phyloP scores from a whole-genome alignment of 495 filamentous ascomycete genomes.

The Xylaria castorea region DNA sequence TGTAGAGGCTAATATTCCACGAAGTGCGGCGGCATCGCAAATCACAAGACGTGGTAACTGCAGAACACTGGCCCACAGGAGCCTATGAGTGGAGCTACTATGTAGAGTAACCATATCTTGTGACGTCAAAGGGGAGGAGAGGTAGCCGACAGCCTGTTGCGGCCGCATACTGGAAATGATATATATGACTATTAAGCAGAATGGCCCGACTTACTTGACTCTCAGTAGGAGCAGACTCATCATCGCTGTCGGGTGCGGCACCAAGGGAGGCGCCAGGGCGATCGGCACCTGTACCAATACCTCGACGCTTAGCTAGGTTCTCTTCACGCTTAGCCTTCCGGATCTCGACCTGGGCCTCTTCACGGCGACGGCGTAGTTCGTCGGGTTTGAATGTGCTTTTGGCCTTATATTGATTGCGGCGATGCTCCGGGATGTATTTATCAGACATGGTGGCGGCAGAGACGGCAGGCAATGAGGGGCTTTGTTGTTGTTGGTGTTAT shows the following conservation, averaged over 20 bases:
- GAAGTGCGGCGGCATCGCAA: neutral
- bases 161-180: neutral
- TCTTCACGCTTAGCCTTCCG: slow-evolving; percentile 97
- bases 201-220: slow-evolving; percentile 78
- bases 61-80: neutral
- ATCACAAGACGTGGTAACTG: neutral
- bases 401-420: slow-evolving; percentile 98
- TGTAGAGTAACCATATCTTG: neutral
- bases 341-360: slow-evolving; percentile 99
- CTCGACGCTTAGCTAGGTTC: slow-evolving; percentile 96
- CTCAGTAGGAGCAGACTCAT: slow-evolving; percentile 92
- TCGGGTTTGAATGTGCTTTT: slow-evolving; percentile 98
- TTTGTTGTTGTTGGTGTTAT: neutral
- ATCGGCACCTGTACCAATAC: slow-evolving; percentile 79
- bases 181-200: neutral
- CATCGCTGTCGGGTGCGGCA: slow-evolving; percentile 92
- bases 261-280: slow-evolving; percentile 85
- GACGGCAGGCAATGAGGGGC: slow-evolving; percentile 33
- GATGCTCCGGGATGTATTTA: slow-evolving; percentile 98
- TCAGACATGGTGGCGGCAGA: slow-evolving; percentile 80
- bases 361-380: slow-evolving; percentile 96
- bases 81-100: neutral
- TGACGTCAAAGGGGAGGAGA: slow-evolving; percentile 1
- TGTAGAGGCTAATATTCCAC: neutral
- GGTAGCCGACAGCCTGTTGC: neutral